Evolutionary conservation across 345 rosid species (phyloP).

Genomic region (Iberis pinnata): DNA sequence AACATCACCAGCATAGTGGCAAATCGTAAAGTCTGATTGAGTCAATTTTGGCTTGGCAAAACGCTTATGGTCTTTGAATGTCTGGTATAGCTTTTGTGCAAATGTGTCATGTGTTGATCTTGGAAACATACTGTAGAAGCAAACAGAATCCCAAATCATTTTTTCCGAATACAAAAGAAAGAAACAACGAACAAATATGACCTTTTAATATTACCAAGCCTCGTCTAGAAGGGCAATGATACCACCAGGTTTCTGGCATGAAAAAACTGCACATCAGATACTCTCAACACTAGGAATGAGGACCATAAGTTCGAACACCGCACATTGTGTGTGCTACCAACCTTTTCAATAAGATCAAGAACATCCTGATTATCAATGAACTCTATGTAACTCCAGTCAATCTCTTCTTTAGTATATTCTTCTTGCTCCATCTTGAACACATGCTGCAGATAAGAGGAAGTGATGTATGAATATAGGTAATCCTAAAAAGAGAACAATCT

Average conservation of each 20-base stretch:
- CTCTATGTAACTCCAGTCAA: conserved; percentile 97
- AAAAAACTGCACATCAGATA: conserved; percentile 28
- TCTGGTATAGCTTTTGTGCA: conserved; percentile 91
- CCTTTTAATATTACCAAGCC: conserved; percentile 66
- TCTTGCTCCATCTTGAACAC: conserved; percentile 99
- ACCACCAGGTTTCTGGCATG: conserved; percentile 96
- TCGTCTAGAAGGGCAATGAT: conserved; percentile 98
- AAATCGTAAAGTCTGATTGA: conserved; percentile 81
- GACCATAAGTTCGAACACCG: conserved; percentile 3
- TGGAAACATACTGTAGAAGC: conserved; percentile 80
- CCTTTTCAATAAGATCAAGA: conserved; percentile 98
- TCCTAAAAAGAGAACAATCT: conserved; percentile 17
- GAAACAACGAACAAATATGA: conserved; percentile 15
- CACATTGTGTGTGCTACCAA: conserved; percentile 20
- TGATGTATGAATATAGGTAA: conserved; percentile 8
- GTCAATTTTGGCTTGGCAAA: conserved; percentile 91
- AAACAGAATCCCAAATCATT: conserved; percentile 22
- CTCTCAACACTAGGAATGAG: conserved; percentile 12
- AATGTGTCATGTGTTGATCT: conserved; percentile 96
- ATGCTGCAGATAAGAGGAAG: conserved; percentile 48
- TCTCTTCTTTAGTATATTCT: conserved; percentile 92
- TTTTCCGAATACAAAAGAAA: conserved; percentile 13
- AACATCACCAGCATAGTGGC: conserved; percentile 98
- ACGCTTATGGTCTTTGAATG: conserved; percentile 81
- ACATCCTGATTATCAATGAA: conserved; percentile 93